These are phyloP conservation scores for Boeremia exigua DNA, from an alignment of 2,329 filamentous ascomycete genomes.

Conservation along the genomic window DNA sequence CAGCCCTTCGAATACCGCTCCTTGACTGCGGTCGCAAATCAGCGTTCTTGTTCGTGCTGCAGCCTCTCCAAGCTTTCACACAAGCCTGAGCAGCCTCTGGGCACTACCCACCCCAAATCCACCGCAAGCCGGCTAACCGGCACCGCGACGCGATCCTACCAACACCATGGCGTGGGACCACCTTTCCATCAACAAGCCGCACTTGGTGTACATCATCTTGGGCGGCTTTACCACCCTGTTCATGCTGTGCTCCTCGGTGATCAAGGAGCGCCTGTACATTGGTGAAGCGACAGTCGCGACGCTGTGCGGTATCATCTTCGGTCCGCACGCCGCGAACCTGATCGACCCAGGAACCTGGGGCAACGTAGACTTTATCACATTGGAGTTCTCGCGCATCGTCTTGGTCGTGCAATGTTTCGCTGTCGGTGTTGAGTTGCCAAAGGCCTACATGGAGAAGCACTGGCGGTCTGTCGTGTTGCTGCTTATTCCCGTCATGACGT, in stretches of 20 bases:
- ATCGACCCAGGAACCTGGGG: constrained; percentile 80
- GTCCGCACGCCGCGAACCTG: constrained; percentile 80
- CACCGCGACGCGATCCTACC: constrained; percentile 7
- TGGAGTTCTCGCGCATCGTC: constrained; percentile 89
- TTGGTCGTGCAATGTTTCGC: constrained; percentile 93
- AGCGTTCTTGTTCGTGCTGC: background rate
- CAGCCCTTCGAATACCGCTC: constrained; percentile 19
- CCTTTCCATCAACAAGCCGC: constrained; percentile 86
- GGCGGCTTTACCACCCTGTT: constrained; percentile 97
- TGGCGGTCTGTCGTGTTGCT: constrained; percentile 92
- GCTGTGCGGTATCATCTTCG: constrained; percentile 85
- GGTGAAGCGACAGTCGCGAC: constrained; percentile 96
- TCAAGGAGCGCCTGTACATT: constrained; percentile 98
- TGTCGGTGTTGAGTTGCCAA: constrained; percentile 87
- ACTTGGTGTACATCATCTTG: constrained; percentile 97
- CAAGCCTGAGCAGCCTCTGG: constrained; percentile 18
- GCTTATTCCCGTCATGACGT: constrained; percentile 95
- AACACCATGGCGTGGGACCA: constrained; percentile 76
- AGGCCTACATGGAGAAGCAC: constrained; percentile 96
- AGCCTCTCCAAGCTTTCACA: constrained; percentile 16
- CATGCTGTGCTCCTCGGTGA: constrained; percentile 97
- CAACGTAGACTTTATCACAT: constrained; percentile 82
- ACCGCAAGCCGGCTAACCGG: constrained; percentile 18
- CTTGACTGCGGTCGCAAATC: constrained; percentile 1
- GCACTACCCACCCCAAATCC: constrained; percentile 11